Percentiles rank a stretch among this genome's conserved stretches.
These are phyloP conservation scores for Malus asiatica DNA, from an alignment of 306 rosid species.

Conservation along the genomic window DNA sequence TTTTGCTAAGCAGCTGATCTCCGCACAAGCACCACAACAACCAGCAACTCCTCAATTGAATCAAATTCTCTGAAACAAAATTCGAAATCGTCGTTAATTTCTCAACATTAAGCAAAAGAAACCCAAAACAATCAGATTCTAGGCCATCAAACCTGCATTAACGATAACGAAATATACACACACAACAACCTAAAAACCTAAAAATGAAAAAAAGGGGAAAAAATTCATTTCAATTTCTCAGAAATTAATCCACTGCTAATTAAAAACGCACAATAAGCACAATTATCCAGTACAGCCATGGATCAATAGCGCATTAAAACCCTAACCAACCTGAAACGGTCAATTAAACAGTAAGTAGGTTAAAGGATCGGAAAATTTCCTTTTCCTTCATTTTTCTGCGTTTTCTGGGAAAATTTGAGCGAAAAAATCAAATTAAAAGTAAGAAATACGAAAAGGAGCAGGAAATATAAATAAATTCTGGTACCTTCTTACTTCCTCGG, in stretches of 20 bases:
- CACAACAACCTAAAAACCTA: not conserved
- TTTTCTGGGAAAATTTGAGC: not conserved
- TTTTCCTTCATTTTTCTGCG: not conserved
- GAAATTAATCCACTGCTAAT: conserved; percentile 1
- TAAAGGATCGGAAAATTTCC: not conserved
- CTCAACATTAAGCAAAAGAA: conserved; percentile 11
- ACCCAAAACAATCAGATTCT: not conserved
- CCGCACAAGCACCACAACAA: conserved; percentile 17
- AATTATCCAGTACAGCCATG: not conserved
- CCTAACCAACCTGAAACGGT: not conserved
- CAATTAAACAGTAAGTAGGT: not conserved
- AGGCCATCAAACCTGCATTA: not conserved
- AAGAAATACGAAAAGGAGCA: not conserved
- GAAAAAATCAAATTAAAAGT: not conserved
- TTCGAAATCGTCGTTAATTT: not conserved
- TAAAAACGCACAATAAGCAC: not conserved
- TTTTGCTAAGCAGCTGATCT: conserved; percentile 30
- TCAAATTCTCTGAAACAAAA: conserved; percentile 35
- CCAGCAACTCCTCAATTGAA: conserved; percentile 15
- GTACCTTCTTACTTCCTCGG: not conserved
- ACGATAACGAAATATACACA: not conserved
- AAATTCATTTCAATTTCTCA: not conserved
- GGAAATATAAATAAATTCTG: no score
- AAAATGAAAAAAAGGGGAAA: not conserved
- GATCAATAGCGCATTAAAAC: not conserved